Evolutionary conservation across 2,329 filamentous ascomycete species (phyloP), one percentile per base, ranked within the genome.

Genomic region (Ustilaginoidea virens): DNA sequence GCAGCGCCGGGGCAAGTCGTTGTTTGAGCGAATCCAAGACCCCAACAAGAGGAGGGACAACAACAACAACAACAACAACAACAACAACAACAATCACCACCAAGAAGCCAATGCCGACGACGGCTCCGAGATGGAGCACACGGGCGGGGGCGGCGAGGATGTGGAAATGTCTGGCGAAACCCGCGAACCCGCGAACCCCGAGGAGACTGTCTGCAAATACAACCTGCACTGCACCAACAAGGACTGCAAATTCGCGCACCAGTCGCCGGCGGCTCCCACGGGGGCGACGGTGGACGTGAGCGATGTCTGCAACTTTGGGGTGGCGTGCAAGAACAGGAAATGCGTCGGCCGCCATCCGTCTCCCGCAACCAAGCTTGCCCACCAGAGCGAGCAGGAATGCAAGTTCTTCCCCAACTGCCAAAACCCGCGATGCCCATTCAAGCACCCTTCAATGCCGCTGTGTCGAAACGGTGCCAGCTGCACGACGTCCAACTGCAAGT

Each of bases 381-480:
- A 87, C 49, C 80, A 92, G 55, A 68, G 74, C 34, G 80, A 90
- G 51, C 74, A 80, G 51, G 77, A 92, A 45, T 93, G 86, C 69
- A 82, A 79, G 47, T 93, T 85, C 63, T 92, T 73, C 52, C 83
- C 86, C 33, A 82, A 92, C 56, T 93, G 85, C 62, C 78, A 82
- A 28, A 94, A 96, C 52, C 69, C 76, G 7, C 66, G 71, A 41
- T 98, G 90, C 49, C 72, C 80, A 2, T 98, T 94, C 63, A 78
- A 77, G 51, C 90, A 98, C 49, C 85, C 85, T 1, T 69, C 67
- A 17, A 82, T 83, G 69, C 82, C 83, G 5, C 65, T 82, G 15
- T 98, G 90, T 60, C 76, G 82, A 34, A 94, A 94, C 48, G 90
- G 90, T 17, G 80, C 78, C 27, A 82, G 87, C 48, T 98, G 90